phyloP scores from a whole-genome alignment of 163 green algal species.

The Dunaliella salina region DNA sequence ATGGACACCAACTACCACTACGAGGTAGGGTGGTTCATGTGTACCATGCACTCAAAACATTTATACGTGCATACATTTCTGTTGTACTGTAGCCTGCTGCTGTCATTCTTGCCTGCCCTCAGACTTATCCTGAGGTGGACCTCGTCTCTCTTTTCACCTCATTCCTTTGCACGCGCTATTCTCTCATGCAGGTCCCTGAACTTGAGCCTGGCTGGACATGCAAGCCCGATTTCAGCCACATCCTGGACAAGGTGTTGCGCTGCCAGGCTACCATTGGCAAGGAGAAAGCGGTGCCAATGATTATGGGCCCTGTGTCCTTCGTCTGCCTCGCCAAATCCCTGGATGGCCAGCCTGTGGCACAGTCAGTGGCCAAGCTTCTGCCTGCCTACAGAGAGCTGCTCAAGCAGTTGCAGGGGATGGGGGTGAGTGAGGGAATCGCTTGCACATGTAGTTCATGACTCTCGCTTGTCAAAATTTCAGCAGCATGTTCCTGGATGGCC shows the following conservation, averaged over 20 bases:
- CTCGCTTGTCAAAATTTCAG: no score
- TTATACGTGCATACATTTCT: neutral
- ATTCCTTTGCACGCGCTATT: no score
- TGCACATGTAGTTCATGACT: no score
- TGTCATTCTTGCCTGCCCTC: no score
- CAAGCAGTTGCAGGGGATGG: conserved; percentile 49
- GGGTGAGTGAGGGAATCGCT: conserved; percentile 37
- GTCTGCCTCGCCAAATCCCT: conserved; percentile 53
- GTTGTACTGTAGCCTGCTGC: no score
- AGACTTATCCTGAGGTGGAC: no score
- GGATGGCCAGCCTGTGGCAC: conserved; percentile 1
- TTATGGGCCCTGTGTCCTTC: conserved; percentile 75
- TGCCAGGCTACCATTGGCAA: conserved; percentile 64
- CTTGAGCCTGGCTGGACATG: conserved; percentile 45
- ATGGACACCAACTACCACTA: conserved; percentile 95
- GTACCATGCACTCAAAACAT: no score
- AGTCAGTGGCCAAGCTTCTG: conserved; percentile 55
- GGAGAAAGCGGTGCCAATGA: conserved; percentile 66
- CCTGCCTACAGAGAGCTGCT: conserved; percentile 71
- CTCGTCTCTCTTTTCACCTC: no score
- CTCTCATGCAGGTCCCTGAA: conserved; percentile 57
- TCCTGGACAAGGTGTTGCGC: conserved; percentile 62
- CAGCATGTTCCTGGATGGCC: no score
- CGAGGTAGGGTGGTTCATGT: conserved; percentile 63
- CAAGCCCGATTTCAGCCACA: conserved; percentile 45